Conservation (phyloP, 2,329 filamentous ascomycete genomes). For the Ceratocystis ficicola region DNA sequence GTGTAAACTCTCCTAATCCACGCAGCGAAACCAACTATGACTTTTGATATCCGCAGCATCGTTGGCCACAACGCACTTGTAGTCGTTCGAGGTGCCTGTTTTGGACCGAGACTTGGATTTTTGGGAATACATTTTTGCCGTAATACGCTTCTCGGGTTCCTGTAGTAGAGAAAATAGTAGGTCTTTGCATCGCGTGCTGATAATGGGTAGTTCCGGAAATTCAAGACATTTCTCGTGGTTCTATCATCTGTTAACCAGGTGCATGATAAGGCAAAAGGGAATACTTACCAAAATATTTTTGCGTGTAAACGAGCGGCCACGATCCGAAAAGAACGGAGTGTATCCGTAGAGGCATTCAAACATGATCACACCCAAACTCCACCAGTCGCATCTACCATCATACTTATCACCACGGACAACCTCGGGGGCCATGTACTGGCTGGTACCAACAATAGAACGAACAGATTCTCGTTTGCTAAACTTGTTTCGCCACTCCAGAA, state of each 20-base stretch:
- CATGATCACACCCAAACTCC: conserved; percentile 88
- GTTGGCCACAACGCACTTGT: conserved; percentile 53
- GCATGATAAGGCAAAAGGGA: not conserved
- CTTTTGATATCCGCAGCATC: conserved; percentile 82
- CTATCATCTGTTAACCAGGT: conserved; percentile 31
- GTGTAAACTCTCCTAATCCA: conserved; percentile 68
- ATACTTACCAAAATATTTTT: conserved; percentile 61
- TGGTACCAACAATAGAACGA: conserved; percentile 81
- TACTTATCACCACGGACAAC: conserved; percentile 72
- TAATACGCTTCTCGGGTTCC: conserved; percentile 64
- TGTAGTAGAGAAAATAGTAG: conserved; percentile 61
- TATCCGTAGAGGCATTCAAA: conserved; percentile 90
- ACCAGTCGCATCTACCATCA: conserved; percentile 91
- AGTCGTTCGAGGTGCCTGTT: conserved; percentile 23
- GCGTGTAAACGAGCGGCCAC: conserved; percentile 69
- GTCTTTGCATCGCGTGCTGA: conserved; percentile 62
- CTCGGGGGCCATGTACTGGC: conserved; percentile 97
- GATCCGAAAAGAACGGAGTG: conserved; percentile 77
- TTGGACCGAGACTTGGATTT: conserved; percentile 32
- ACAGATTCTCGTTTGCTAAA: conserved; percentile 60
- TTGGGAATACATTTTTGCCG: conserved; percentile 59
- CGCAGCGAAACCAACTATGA: conserved; percentile 72
- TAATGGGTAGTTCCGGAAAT: conserved; percentile 54
- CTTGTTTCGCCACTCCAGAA: conserved; percentile 59
- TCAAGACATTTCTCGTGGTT: conserved; percentile 56